Conservation (phyloP, 768 basidiomycete genomes). For the Pulveroboletus sp. region DNA sequence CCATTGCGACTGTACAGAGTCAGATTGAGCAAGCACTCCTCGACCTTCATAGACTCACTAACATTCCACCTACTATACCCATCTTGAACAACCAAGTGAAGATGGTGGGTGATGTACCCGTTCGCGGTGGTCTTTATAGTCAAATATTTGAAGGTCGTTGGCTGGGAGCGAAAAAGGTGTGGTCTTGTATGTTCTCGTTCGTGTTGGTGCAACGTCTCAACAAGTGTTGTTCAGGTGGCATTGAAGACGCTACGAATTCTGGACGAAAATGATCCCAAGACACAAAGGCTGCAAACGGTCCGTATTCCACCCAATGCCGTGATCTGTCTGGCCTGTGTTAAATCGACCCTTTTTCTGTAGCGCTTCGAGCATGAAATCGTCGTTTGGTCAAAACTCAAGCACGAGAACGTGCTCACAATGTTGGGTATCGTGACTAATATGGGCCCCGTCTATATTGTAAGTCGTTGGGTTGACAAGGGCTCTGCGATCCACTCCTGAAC, state of each 20-base stretch:
- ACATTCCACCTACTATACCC: constrained; percentile 50
- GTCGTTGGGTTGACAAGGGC: background rate
- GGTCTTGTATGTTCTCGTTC: background rate
- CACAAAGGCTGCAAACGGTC: constrained; percentile 38
- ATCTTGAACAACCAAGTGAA: constrained; percentile 50
- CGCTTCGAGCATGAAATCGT: constrained; percentile 53
- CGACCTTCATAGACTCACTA: constrained; percentile 45
- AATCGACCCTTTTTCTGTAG: constrained; percentile 24
- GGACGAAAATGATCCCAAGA: constrained; percentile 39
- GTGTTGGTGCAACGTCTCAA: background rate
- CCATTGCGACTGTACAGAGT: constrained; percentile 26
- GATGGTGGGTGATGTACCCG: constrained; percentile 31
- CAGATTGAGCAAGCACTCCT: constrained; percentile 44
- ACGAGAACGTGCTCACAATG: constrained; percentile 45
- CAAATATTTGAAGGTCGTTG: constrained; percentile 52
- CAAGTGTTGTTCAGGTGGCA: constrained; percentile 40
- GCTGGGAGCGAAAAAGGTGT: constrained; percentile 50
- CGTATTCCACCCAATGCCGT: background rate
- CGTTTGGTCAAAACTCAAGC: constrained; percentile 48
- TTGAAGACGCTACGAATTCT: constrained; percentile 50
- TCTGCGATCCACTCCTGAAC: background rate
- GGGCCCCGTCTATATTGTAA: constrained; percentile 48
- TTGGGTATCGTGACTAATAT: constrained; percentile 53
- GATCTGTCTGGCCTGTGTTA: background rate
- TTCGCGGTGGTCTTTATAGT: constrained; percentile 50